phyloP scores from a whole-genome alignment of 2,329 filamentous ascomycete genomes.

The Pyricularia sp. region DNA sequence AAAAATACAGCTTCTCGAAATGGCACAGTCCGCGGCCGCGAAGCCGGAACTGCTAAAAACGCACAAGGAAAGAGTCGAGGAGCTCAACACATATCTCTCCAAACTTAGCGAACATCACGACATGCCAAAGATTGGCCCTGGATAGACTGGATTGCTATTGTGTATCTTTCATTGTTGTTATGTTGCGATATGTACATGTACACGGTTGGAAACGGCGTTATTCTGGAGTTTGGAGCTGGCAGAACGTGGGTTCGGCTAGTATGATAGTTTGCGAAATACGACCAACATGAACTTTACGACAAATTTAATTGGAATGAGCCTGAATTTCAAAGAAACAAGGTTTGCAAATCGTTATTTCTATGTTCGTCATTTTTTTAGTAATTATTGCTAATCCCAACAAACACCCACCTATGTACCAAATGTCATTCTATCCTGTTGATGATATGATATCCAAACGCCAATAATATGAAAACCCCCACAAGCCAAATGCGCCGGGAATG shows the following conservation, averaged over 20 bases:
- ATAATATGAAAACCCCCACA: neutral
- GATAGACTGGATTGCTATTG: constrained; percentile 22
- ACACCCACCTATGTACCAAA: neutral
- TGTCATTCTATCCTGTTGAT: neutral
- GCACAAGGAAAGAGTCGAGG: constrained; percentile 93
- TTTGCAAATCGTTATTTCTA: neutral
- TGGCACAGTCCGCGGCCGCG: constrained; percentile 50
- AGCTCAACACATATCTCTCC: constrained; percentile 88
- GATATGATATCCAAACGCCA: neutral
- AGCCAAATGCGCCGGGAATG: constrained; percentile 1
- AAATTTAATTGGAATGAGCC: neutral
- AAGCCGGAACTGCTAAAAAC: constrained; percentile 81
- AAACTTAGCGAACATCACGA: constrained; percentile 95
- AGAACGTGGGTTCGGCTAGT: neutral
- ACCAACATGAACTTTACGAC: neutral
- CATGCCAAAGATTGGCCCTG: constrained; percentile 66
- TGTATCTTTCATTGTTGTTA: neutral
- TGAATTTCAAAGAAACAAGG: neutral
- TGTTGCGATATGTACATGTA: neutral
- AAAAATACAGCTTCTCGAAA: constrained; percentile 59
- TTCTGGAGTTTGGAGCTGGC: neutral
- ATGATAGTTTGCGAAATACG: neutral
- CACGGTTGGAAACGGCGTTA: neutral
- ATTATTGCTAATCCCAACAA: neutral
- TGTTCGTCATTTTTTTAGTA: neutral